Evolutionary conservation across 169 alveolate genomes (phyloP).

Genomic region (Plasmodium malariae): DNA sequence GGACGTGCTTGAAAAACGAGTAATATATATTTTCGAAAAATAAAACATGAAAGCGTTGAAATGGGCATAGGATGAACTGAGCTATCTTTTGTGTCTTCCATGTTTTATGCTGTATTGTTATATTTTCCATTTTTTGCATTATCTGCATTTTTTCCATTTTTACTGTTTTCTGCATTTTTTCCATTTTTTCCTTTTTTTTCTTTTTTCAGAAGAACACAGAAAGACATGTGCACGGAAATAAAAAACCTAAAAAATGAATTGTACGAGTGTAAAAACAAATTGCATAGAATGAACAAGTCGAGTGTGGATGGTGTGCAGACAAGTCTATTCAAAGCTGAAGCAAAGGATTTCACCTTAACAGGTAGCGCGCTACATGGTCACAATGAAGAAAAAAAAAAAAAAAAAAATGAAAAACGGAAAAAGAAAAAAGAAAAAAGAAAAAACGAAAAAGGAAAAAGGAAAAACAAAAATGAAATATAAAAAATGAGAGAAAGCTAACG

Average conservation of each 20-base stretch:
- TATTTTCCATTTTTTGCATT: background rate
- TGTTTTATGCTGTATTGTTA: background rate
- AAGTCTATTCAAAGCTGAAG: background rate
- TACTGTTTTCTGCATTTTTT: background rate
- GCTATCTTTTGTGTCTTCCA: too few species aligned
- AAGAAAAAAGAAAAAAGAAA: too few species aligned
- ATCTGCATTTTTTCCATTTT: background rate
- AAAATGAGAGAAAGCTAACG: too few species aligned
- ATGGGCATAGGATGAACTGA: too few species aligned
- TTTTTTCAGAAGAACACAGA: constrained; percentile 36
- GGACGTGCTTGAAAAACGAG: constrained; percentile 63
- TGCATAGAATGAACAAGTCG: constrained; percentile 19
- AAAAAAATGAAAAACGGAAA: background rate
- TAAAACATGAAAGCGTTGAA: constrained; percentile 3
- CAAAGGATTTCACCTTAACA: background rate
- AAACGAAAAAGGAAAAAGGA: too few species aligned
- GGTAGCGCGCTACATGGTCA: background rate
- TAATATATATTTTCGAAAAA: constrained; percentile 6
- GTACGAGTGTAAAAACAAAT: constrained; percentile 51
- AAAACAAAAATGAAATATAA: too few species aligned
- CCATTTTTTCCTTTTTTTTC: background rate
- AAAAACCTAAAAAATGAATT: constrained; percentile 55
- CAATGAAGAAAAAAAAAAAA: background rate
- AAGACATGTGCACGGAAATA: constrained; percentile 46
- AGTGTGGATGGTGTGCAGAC: background rate